Conservation (phyloP, 1,139 yeast genomes). For the Suhomyces terraborum region DNA sequence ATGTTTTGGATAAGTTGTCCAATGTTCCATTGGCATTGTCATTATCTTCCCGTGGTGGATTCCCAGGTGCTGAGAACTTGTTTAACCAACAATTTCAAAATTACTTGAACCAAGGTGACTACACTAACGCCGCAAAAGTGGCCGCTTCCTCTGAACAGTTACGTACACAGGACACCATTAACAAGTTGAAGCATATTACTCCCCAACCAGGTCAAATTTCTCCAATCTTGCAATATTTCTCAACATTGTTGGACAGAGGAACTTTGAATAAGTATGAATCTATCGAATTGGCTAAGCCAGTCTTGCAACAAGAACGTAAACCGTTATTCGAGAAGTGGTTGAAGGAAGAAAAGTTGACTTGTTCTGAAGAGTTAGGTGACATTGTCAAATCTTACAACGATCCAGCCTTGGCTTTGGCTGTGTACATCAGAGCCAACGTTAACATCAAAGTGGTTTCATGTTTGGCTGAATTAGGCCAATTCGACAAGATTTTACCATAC, state of each 20-base stretch:
- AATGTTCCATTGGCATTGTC: slow-evolving; percentile 86
- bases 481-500: slow-evolving; percentile 92
- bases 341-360: slow-evolving; percentile 89
- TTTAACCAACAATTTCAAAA: slow-evolving; percentile 91
- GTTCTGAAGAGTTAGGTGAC: slow-evolving; percentile 96
- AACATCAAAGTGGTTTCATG: slow-evolving; percentile 91
- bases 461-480: slow-evolving; percentile 94
- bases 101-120: slow-evolving; percentile 81
- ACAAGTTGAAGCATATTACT: slow-evolving; percentile 86
- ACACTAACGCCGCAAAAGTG: slow-evolving; percentile 89
- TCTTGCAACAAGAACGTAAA: slow-evolving; percentile 91
- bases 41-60: slow-evolving; percentile 91
- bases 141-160: slow-evolving; percentile 95
- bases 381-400: slow-evolving; percentile 83
- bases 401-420: slow-evolving; percentile 83
- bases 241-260: slow-evolving; percentile 90
- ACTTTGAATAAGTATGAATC: slow-evolving; percentile 92
- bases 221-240: slow-evolving; percentile 91
- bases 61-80: slow-evolving; percentile 94
- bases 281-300: slow-evolving; percentile 92
- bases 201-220: slow-evolving; percentile 97
- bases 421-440: slow-evolving; percentile 81
- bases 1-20: slow-evolving; percentile 81
- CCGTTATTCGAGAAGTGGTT: slow-evolving; percentile 96
- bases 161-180: slow-evolving; percentile 93